Evolutionary conservation across 2,329 filamentous ascomycete genomes (phyloP).

Genomic region (Aspergillus ibericus): DNA sequence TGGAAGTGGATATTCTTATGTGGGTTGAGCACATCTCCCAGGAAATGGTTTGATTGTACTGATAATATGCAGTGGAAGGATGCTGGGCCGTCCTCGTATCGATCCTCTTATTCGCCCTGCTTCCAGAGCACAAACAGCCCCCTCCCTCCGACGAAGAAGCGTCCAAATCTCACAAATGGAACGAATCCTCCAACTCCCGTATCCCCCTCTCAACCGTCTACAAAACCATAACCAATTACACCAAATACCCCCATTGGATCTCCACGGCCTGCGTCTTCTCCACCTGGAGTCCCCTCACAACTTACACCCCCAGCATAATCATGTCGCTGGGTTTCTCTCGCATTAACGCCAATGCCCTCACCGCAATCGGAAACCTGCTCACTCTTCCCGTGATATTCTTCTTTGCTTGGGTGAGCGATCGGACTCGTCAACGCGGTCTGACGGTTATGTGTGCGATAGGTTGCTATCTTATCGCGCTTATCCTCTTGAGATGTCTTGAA

Average conservation of each 20-base stretch:
- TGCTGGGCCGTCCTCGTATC: constrained; percentile 17
- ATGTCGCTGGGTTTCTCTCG: constrained; percentile 49
- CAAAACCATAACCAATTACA: constrained; percentile 46
- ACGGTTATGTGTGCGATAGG: constrained; percentile 48
- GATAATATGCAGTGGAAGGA: constrained; percentile 42
- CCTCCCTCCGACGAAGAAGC: neutral
- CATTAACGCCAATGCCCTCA: constrained; percentile 50
- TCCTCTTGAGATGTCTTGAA: constrained; percentile 45
- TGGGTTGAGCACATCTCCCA: constrained; percentile 18
- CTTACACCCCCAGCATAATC: constrained; percentile 47
- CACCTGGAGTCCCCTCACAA: constrained; percentile 55
- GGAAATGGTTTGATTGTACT: neutral
- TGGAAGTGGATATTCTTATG: constrained; percentile 56
- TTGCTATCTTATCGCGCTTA: constrained; percentile 48
- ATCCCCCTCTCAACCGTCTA: constrained; percentile 2
- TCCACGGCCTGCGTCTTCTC: constrained; percentile 54
- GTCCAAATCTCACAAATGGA: neutral
- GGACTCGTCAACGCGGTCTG: constrained; percentile 46
- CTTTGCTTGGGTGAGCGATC: constrained; percentile 53
- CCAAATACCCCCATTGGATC: constrained; percentile 52
- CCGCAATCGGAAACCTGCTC: constrained; percentile 43
- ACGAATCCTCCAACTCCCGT: too few species aligned
- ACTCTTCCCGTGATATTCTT: constrained; percentile 51
- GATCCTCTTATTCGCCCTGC: neutral
- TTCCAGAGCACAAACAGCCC: constrained; percentile 21